Evolutionary conservation across 768 basidiomycete genomes (phyloP), one percentile per base, ranked within the genome.

Genomic region (Pleurotus cornucopiae): DNA sequence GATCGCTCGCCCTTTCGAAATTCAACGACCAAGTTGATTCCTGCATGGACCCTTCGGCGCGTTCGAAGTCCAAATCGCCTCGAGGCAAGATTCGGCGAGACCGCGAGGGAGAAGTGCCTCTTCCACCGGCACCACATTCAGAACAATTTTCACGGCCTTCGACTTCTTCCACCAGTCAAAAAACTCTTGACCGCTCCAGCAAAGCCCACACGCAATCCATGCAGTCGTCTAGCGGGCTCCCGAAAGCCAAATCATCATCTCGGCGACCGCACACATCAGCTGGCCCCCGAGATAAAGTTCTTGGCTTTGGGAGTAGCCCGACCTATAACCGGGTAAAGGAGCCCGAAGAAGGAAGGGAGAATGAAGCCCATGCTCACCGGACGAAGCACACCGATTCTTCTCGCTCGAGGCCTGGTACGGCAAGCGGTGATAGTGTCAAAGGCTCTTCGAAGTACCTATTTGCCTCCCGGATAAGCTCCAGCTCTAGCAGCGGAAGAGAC

Each of bases 211-310:
- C 43, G 34, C 43, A 2, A 40, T 16, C 56, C 49, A 52, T 43
- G 23, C 44, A 41, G 13, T 13, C 43, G n/a, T 47, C 20, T 16
- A 25, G 38, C 26, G 58, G 40, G 26, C 60, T 61, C 16, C 66
- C 55, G 57, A 71, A 63, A 58, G 56, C 55, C 60, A 74, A 66
- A 57, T 63, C 16, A 60, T 56, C 67, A 44, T 66, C 71, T 39
- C 76, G 83, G 57, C 71, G 88, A 46, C 88, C 88, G 34, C 87
- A 90, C 64, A 89, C 88, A 20, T 86, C 84, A 57, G 86, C 85
- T n/a, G 87, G 88, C 11, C 84, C 82, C 23, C 73, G 84, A 57
- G 87, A 88, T 64, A 77, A 75, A 65, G 66, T 76, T 26, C 66
- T 67, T 49, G 69, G 67, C 51, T 71, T 71, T 58, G 64, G 63